Conservation (phyloP, 805 yeast genomes). For the Candida germanica region DNA sequence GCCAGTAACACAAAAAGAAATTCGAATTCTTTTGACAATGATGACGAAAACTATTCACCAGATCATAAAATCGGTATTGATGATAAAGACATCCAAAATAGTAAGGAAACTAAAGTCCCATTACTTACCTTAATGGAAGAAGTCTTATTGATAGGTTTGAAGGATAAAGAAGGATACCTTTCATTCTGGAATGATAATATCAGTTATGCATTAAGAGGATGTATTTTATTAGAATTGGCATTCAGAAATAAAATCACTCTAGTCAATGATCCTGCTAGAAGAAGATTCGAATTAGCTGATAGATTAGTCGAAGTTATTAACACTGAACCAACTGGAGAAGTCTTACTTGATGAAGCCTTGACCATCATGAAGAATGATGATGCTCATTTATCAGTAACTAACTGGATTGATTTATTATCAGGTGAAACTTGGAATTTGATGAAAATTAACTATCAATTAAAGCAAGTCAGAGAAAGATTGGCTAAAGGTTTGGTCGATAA, state of each 20-base stretch:
- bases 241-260: slow-evolving; percentile 84
- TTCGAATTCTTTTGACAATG: slow-evolving; percentile 19
- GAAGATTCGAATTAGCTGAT: slow-evolving; percentile 84
- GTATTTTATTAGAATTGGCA: slow-evolving; percentile 88
- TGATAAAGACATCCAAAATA: slow-evolving; percentile 58
- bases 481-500: slow-evolving; percentile 97
- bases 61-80: slow-evolving; percentile 78
- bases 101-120: slow-evolving; percentile 50
- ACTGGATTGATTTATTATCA: slow-evolving; percentile 90
- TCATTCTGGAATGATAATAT: slow-evolving; percentile 98
- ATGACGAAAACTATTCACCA: slow-evolving; percentile 20
- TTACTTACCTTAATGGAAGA: slow-evolving; percentile 93
- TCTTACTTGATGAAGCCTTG: slow-evolving; percentile 87
- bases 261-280: slow-evolving; percentile 88
- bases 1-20: slow-evolving; percentile 15
- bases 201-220: slow-evolving; percentile 92
- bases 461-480: slow-evolving; percentile 93
- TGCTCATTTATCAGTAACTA: slow-evolving; percentile 69
- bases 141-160: slow-evolving; percentile 86
- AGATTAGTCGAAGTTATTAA: slow-evolving; percentile 85
- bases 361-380: slow-evolving; percentile 85
- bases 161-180: slow-evolving; percentile 93
- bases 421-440: slow-evolving; percentile 98
- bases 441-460: slow-evolving; percentile 91
- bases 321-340: slow-evolving; percentile 89